Conservation (phyloP, 768 basidiomycete species). For the Fomitopsis serialis region DNA sequence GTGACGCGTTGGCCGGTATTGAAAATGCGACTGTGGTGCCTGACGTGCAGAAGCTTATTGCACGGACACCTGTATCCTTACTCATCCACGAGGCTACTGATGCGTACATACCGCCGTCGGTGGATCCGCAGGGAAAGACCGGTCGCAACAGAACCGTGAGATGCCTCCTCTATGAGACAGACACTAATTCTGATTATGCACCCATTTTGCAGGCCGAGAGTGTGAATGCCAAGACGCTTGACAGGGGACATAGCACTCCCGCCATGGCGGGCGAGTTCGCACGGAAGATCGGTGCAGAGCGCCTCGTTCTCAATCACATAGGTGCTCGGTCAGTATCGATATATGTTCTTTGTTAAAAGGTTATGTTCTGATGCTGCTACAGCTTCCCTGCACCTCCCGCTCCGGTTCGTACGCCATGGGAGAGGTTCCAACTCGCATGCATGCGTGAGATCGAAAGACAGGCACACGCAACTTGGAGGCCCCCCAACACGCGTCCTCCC, state of each 20-base stretch:
- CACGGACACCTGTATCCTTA: constrained; percentile 34
- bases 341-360: neutral
- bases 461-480: constrained; percentile 22
- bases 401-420: neutral
- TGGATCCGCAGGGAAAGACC: constrained; percentile 45
- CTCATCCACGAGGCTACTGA: constrained; percentile 87
- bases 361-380: neutral
- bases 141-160: constrained; percentile 30
- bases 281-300: constrained; percentile 48
- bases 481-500: constrained; percentile 11
- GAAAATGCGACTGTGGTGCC: constrained; percentile 12
- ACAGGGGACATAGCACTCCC: constrained; percentile 75
- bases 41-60: neutral
- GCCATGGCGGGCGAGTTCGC: constrained; percentile 77
- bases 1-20: constrained; percentile 19
- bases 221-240: constrained; percentile 40
- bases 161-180: neutral
- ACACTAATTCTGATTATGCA: neutral
- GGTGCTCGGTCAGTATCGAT: constrained; percentile 53
- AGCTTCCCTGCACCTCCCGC: constrained; percentile 22
- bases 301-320: constrained; percentile 74
- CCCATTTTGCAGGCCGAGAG: constrained; percentile 15
- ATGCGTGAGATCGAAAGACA: constrained; percentile 27
- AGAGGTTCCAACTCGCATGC: constrained; percentile 16
- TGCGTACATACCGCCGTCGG: constrained; percentile 52